These are phyloP conservation scores for Aspergillus sp. DNA, from an alignment of 2,329 filamentous ascomycete genomes.

Conservation along the genomic window DNA sequence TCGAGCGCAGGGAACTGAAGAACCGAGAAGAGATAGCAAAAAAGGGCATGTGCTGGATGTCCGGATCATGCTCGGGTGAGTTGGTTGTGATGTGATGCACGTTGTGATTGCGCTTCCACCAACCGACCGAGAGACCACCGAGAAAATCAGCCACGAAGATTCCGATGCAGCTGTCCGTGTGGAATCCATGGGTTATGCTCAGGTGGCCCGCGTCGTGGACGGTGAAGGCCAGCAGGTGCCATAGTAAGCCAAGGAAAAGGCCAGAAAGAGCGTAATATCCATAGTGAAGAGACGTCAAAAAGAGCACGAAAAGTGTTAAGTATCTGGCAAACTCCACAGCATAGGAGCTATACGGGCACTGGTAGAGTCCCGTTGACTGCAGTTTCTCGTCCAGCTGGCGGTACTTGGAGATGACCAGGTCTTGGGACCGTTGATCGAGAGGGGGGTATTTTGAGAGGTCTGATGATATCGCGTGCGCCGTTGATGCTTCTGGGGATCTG, in stretches of 20 bases:
- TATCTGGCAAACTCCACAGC: slow-evolving; percentile 69
- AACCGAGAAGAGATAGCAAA: slow-evolving; percentile 86
- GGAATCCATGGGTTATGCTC: slow-evolving; percentile 89
- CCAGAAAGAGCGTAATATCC: slow-evolving; percentile 68
- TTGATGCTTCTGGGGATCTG: too few species aligned
- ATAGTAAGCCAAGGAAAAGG: slow-evolving; percentile 73
- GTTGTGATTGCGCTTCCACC: slow-evolving; percentile 97
- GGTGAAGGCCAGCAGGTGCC: slow-evolving; percentile 90
- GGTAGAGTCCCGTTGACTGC: slow-evolving; percentile 68
- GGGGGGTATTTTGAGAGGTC: slow-evolving; percentile 70
- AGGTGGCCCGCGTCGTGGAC: slow-evolving; percentile 94
- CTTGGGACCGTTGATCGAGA: slow-evolving; percentile 69
- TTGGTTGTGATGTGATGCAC: slow-evolving; percentile 97
- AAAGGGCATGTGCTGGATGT: slow-evolving; percentile 85
- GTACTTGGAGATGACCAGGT: slow-evolving; percentile 65
- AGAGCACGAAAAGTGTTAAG: slow-evolving; percentile 57
- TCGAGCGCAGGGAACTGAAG: slow-evolving; percentile 67
- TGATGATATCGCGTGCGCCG: too few species aligned
- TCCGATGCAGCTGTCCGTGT: slow-evolving; percentile 75
- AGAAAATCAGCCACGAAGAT: slow-evolving; percentile 86
- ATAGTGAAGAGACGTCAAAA: slow-evolving; percentile 50
- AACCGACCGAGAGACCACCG: slow-evolving; percentile 83
- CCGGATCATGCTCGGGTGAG: slow-evolving; percentile 88
- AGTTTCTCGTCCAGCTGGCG: slow-evolving; percentile 20
- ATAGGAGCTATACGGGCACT: slow-evolving; percentile 78